Evolutionary conservation across 805 yeast species (phyloP), one percentile per base, ranked within the genome.

Genomic region (Tetrapisispora fleetii): DNA sequence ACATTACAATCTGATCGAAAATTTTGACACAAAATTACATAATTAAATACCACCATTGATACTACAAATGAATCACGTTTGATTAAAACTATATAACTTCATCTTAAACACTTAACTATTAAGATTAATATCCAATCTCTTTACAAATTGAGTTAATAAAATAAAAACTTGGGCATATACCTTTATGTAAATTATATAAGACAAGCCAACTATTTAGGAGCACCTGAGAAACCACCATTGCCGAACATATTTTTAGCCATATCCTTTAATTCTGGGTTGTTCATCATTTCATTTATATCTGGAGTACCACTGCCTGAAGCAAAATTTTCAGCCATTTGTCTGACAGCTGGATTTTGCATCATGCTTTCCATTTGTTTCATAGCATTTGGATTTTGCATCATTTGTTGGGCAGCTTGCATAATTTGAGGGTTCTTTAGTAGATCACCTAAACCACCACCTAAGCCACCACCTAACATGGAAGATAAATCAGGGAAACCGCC

Each of bases 361-460:
- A 90, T 69, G 36, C 79, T 77, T 54, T 72, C 75, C 72, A 89
- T 68, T 44, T 80, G 79, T 52, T 70, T 73, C 73, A 89, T 69
- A 43, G 93, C 87, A 35, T 71, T 75, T 36, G 97, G 96, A 64
- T 89, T 81, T 47, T 80, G 78, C 96, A 88, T 86, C 80, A 88
- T 74, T 61, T 78, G 77, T 67, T 85, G 90, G 40, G 95, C 95
- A 65, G 89, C 89, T 67, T 83, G 85, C 83, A 83, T 83, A 52
- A 91, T 67, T 67, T 83, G 91, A n/a, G 99, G 99, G 68, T 90
- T 89, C 67, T 77, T 81, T 82, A 90, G 75, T 70, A 90, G 66
- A 30, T 81, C 78, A 43, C 79, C 72, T 49, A 88, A 71, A 54
- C 90, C 91, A 35, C 78, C 77, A 48, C 78, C 79, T 44, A 71